These are phyloP conservation scores for Comarum palustre DNA, from an alignment of 306 rosid genomes.

Conservation along the genomic window DNA sequence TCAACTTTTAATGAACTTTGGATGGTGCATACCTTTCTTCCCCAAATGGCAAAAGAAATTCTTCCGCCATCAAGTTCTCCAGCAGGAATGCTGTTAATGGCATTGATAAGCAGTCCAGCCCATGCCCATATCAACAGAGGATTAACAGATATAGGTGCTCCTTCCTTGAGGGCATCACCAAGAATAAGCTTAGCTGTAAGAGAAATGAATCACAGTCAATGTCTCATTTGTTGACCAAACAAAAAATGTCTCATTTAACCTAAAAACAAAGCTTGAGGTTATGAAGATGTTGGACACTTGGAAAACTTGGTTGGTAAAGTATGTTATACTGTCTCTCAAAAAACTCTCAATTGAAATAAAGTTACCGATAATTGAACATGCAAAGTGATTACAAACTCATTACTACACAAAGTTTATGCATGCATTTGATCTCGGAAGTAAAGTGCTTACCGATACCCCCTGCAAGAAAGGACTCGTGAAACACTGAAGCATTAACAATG, in stretches of 20 bases:
- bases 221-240: no score
- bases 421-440: not conserved
- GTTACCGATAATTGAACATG: not conserved
- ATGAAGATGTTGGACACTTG: not conserved
- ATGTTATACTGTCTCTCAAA: not conserved
- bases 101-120: slow-evolving; percentile 98
- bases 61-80: slow-evolving; percentile 98
- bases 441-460: slow-evolving; percentile 82
- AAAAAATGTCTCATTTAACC: not conserved
- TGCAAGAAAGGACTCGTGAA: slow-evolving; percentile 91
- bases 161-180: slow-evolving; percentile 79
- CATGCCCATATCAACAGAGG: slow-evolving; percentile 98
- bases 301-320: not conserved
- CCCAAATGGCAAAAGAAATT: slow-evolving; percentile 87
- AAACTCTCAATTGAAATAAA: not conserved
- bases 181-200: slow-evolving; percentile 81
- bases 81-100: slow-evolving; percentile 95
- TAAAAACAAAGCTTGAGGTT: slow-evolving; percentile 12
- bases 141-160: slow-evolving; percentile 80
- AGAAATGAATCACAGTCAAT: slow-evolving; percentile 19
- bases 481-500: slow-evolving; percentile 78
- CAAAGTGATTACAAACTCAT: not conserved
- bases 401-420: not conserved
- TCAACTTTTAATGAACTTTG: slow-evolving; percentile 12
- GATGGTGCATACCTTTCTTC: slow-evolving; percentile 75